Evolutionary conservation across 2,329 filamentous ascomycete genomes (phyloP).

Genomic region (Pseudogymnoascus sp.): DNA sequence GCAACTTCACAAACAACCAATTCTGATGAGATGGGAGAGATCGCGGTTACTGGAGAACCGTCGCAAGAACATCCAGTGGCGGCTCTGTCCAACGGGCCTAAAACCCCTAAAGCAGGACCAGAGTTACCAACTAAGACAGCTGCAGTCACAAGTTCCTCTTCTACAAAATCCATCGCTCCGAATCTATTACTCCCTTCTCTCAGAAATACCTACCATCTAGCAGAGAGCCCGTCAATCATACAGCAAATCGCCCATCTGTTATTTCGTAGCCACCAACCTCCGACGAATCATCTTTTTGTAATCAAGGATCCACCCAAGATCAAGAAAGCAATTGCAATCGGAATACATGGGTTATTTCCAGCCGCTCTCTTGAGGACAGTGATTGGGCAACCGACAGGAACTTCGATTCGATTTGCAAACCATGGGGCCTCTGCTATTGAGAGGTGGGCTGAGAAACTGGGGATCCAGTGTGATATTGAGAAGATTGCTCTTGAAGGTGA

Average conservation of each 20-base stretch:
- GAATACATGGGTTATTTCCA: slow-evolving; percentile 90
- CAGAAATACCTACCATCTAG: slow-evolving; percentile 56
- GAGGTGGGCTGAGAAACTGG: slow-evolving; percentile 68
- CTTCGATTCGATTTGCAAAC: slow-evolving; percentile 86
- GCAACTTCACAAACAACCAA: slow-evolving; percentile 13
- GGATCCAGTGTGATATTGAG: slow-evolving; percentile 72
- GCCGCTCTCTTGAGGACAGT: slow-evolving; percentile 80
- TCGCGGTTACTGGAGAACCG: slow-evolving; percentile 50
- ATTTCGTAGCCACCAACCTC: slow-evolving; percentile 46
- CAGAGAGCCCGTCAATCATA: slow-evolving; percentile 62
- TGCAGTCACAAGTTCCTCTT: slow-evolving; percentile 13
- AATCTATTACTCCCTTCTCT: slow-evolving; percentile 68
- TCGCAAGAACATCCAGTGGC: slow-evolving; percentile 43
- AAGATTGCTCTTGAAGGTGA: slow-evolving; percentile 94
- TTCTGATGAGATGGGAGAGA: slow-evolving; percentile 33
- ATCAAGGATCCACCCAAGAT: slow-evolving; percentile 62
- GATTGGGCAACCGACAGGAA: slow-evolving; percentile 90
- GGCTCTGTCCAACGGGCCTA: slow-evolving; percentile 6
- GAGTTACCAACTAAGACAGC: not conserved
- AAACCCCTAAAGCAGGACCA: not conserved
- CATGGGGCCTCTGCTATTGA: slow-evolving; percentile 77
- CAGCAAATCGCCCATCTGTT: slow-evolving; percentile 55
- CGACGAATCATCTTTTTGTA: slow-evolving; percentile 64
- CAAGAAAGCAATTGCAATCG: slow-evolving; percentile 83
- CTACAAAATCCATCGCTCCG: slow-evolving; percentile 32